Conservation (phyloP, 2,329 filamentous ascomycete species). For the Aspergillus piperis region DNA sequence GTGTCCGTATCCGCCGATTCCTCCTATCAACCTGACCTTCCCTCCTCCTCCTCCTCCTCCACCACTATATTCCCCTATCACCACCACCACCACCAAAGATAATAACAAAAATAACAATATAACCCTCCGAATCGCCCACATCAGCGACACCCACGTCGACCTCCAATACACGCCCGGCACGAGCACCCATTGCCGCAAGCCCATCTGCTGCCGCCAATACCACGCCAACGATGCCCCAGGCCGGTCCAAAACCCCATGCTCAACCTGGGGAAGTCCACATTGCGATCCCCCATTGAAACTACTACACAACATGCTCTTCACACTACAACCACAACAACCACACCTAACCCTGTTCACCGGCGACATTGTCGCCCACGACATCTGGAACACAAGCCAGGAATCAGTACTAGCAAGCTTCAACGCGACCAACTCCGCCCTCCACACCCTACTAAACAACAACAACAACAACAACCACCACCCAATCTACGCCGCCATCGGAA, state of each 20-base stretch:
- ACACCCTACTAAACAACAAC: too few relatives aligned
- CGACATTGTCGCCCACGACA: constrained; percentile 57
- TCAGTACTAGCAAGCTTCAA: constrained; percentile 43
- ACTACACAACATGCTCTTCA: constrained; percentile 55
- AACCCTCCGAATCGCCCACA: constrained; percentile 58
- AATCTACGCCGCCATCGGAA: constrained; percentile 58
- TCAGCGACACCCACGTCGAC: constrained; percentile 63
- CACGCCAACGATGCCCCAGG: constrained; percentile 49
- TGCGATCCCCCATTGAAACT: constrained; percentile 56
- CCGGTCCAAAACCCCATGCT: constrained; percentile 52
- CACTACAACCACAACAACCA: constrained; percentile 43
- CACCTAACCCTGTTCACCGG: constrained; percentile 62
- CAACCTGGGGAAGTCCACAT: constrained; percentile 55
- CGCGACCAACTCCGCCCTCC: constrained; percentile 51
- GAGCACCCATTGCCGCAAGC: constrained; percentile 58
- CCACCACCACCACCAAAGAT: neutral
- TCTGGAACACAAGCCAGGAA: constrained; percentile 40
- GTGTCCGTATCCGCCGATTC: constrained; percentile 54
- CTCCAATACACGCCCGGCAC: constrained; percentile 56
- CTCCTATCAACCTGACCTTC: constrained; percentile 49
- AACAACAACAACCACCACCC: too few relatives aligned
- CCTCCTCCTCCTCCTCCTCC: constrained; percentile 40
- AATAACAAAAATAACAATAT: too few relatives aligned
- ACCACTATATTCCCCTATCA: constrained; percentile 34
- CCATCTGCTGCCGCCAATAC: constrained; percentile 62